These are phyloP conservation scores for Lipomyces yamanashiensis DNA, from an alignment of 805 yeast species.

Conservation along the genomic window DNA sequence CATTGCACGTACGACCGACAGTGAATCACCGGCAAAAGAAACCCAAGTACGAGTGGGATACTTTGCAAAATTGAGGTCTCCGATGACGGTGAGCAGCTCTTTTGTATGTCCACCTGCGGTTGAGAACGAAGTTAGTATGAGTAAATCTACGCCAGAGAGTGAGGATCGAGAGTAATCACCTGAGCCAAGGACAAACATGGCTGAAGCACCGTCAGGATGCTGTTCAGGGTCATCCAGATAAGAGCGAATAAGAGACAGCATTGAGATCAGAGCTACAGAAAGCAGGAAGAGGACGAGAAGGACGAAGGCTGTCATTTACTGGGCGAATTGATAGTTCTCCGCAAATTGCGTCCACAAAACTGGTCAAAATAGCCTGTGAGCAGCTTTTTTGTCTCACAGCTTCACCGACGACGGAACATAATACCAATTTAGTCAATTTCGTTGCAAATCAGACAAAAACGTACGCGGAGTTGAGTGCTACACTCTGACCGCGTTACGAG, in stretches of 20 bases:
- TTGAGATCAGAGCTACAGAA: not conserved
- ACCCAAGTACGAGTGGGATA: slow-evolving; percentile 44
- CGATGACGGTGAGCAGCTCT: slow-evolving; percentile 65
- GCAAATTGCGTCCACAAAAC: no score
- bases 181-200: slow-evolving; percentile 78
- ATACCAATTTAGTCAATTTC: no score
- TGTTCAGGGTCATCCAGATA: slow-evolving; percentile 3
- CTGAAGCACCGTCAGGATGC: slow-evolving; percentile 21
- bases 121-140: slow-evolving; percentile 77
- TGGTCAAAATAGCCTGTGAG: no score
- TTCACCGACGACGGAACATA: no score
- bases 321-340: not conserved
- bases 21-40: slow-evolving; percentile 56
- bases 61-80: slow-evolving; percentile 44
- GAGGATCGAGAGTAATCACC: slow-evolving; percentile 50
- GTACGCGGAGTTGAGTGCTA: no score
- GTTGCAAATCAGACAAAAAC: no score
- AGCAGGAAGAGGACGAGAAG: not conserved
- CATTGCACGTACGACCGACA: slow-evolving; percentile 50
- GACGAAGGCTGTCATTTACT: not conserved
- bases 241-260: slow-evolving; percentile 12
- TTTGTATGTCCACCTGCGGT: slow-evolving; percentile 30
- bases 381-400: no score
- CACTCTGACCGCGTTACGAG: no score
- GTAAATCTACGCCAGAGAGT: not conserved